Base-by-base conservation (phyloP, 257 asterid genomes). In the Schizonepeta tenuifolia region DNA sequence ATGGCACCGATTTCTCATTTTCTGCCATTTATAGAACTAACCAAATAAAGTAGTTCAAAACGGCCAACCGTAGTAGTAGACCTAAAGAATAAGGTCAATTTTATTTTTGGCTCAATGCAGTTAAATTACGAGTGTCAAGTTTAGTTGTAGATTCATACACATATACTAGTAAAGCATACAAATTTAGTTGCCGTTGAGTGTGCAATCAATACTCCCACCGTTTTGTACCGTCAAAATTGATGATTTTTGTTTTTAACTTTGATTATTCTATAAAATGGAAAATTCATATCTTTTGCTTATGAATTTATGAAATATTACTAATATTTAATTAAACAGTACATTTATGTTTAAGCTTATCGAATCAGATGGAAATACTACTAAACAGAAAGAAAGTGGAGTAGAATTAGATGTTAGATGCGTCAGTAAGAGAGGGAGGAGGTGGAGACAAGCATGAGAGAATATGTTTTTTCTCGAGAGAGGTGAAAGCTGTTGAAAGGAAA, bases 401-500 rank as follows among this genome's bases (percentile, higher is more conserved):
- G 53, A 47, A 47, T 47, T 47, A 7, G 65, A 60, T 65, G 69
- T 9, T 15, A 20, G 72, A 38, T 7, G 76, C 40, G 79, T 46
- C 76, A 49, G 77, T 54, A 74, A 56, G 70, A 35, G 68, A 38
- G 63, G 65, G 40, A 53, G 79, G 70, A 35, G 68, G 46, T 67
- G 65, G 40, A 53, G 79, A 59, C 83, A 78, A 71, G 86, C 79
- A 83, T 74, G 82, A 77, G 67, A 28, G 87, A 79, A 81, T 61
- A 73, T 76, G 75, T 69, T 55, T 70, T 70, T 61, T 82, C 80
- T 84, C 87, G 92, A 86, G 80, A 76, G 46, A 75, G 75, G 41
- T 79, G 85, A 88, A 88, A 77, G 92, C 88, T 83, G 87, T 24
- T 73, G 58, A 80, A 78, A 76, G 74, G 0, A 57, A 62, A 62